Evolutionary conservation across 768 basidiomycete genomes (phyloP), one percentile per base, ranked within the genome.

Genomic region (Termitomyces bulborhizus): DNA sequence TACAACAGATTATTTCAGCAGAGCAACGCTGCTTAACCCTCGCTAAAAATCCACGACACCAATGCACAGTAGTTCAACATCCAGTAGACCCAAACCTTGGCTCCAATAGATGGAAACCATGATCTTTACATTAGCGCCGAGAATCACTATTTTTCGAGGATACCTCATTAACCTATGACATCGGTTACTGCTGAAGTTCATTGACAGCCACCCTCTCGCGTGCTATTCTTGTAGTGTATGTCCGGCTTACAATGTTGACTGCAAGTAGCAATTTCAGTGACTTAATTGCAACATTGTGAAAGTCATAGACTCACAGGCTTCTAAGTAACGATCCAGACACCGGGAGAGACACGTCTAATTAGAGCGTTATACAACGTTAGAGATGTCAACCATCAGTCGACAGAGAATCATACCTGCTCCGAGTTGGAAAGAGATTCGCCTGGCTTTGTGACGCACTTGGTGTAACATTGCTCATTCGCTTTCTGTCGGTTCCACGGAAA

Each of bases 241-340:
- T 77, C 63, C 76, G 76, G 71, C 86, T 86, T 31, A 92, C 85
- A 46, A 90, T 81, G 67, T 86, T 88, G 73, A 92, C 90, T 93
- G 60, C 9, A 9, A 29, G 5, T 26, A 4, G 1, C 5, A 31
- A 13, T 26, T 9, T 40, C 40, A 43, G 29, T 24, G 21, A 56
- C 7, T 7, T 21, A 29, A 13, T 39, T 32, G 9, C 16, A n/a
- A 54, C 13, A 1, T 54, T 15, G 43, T 31, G 50, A 48, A 27
- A 58, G 16, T 29, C 43, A 43, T 37, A 45, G 6, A 81, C 88
- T 73, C 63, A 91, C 90, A 92, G 36, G 88, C 88, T 69, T 93
- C 88, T 74, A 93, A 75, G 66, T 91, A 93, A 43, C 89, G 81
- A 51, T 91, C 88, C 63, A 91, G 74, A 66, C 91, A 93, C 55